A percentile compares a stretch with the other conserved stretches of the same genome.
These are phyloP conservation scores for Ocimum tenuiflorum DNA, from an alignment of 257 asterid genomes.

Conservation along the genomic window DNA sequence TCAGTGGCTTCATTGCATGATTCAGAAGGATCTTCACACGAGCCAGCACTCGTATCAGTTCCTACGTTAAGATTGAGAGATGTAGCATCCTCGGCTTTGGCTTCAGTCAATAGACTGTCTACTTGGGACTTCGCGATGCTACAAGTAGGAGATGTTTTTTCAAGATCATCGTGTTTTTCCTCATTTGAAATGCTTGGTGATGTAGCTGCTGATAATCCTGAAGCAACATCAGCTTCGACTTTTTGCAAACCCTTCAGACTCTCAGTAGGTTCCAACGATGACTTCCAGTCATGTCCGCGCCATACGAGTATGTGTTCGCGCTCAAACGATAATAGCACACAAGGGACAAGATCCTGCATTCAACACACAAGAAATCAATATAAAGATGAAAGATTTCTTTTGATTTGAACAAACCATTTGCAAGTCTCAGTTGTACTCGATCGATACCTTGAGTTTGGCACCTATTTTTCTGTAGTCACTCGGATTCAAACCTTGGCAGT, in stretches of 20 bases:
- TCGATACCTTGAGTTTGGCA: conserved; percentile 78
- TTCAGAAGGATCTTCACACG: conserved; percentile 13
- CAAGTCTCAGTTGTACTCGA: not conserved
- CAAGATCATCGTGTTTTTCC: conserved; percentile 16
- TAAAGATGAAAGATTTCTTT: not conserved
- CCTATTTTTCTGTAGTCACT: conserved; percentile 82
- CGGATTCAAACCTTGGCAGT: conserved; percentile 80
- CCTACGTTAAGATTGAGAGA: conserved; percentile 1
- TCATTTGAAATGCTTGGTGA: conserved; percentile 25
- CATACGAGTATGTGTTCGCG: conserved; percentile 75
- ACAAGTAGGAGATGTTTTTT: conserved; percentile 14
- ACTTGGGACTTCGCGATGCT: conserved; percentile 27
- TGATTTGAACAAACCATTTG: not conserved
- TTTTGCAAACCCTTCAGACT: conserved; percentile 29
- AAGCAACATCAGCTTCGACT: conserved; percentile 23
- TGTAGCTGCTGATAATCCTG: conserved; percentile 16
- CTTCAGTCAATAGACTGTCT: conserved; percentile 12
- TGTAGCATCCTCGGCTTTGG: conserved; percentile 14
- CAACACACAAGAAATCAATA: conserved; percentile 12
- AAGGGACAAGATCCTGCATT: conserved; percentile 88
- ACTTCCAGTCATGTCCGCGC: conserved; percentile 80
- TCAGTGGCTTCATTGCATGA: conserved; percentile 13
- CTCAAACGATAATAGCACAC: conserved; percentile 84
- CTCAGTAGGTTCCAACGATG: conserved; percentile 35
- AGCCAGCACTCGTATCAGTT: no score